Conservation (phyloP, 108 stramenopile species). For the Cyclotella distinguenda region DNA sequence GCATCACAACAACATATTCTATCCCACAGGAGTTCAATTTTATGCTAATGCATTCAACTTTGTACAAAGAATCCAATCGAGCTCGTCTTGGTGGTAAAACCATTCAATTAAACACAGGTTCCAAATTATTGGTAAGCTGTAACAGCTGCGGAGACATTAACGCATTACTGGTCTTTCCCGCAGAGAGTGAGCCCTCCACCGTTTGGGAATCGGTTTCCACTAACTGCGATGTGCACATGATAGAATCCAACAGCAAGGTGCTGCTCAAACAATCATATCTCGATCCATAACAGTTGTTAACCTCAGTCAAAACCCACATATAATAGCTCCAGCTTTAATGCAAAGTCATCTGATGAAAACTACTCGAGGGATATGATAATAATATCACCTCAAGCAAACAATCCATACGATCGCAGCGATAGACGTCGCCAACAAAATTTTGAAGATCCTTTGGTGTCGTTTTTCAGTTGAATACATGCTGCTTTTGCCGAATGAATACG, state of each 20-base stretch:
- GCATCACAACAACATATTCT: constrained; percentile 1
- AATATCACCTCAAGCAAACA: constrained; percentile 34
- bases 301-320: not conserved
- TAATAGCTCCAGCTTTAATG: too few relatives aligned
- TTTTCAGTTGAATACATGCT: constrained; percentile 14
- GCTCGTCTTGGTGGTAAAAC: constrained; percentile 19
- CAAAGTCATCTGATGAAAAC: too few relatives aligned
- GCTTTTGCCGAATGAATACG: constrained; percentile 9
- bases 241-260: not conserved
- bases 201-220: not conserved
- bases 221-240: not conserved
- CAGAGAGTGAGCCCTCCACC: too few relatives aligned
- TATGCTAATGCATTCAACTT: constrained; percentile 11
- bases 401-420: constrained; percentile 47
- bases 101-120: constrained; percentile 11
- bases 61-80: not conserved
- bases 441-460: constrained; percentile 39
- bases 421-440: constrained; percentile 37
- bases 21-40: constrained; percentile 11
- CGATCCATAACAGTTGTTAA: too few relatives aligned
- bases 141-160: constrained; percentile 4
- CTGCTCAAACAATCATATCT: too few relatives aligned
- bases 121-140: constrained; percentile 15
- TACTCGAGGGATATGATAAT: too few relatives aligned
- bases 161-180: not conserved